These are phyloP conservation scores for Fusarium sp. DNA, from an alignment of 2,329 filamentous ascomycete genomes.

Conservation along the genomic window DNA sequence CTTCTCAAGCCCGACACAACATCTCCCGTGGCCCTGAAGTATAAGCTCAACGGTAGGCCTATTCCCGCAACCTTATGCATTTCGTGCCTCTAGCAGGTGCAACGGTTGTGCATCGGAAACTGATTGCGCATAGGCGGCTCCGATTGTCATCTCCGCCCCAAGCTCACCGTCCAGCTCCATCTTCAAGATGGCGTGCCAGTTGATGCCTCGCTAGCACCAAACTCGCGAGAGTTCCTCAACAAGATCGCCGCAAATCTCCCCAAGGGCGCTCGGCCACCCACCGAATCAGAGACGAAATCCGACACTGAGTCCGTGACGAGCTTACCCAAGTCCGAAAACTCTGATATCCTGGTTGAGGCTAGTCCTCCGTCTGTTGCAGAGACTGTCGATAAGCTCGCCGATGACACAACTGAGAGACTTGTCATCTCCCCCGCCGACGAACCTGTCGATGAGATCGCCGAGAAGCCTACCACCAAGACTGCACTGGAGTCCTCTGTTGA, in stretches of 20 bases:
- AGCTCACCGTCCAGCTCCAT: conserved; percentile 77
- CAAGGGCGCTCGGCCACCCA: conserved; percentile 14
- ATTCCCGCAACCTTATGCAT: neutral
- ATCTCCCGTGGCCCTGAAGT: conserved; percentile 62
- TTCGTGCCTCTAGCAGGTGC: neutral
- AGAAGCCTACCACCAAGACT: neutral
- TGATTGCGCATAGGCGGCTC: conserved; percentile 48
- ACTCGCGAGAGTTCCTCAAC: conserved; percentile 73
- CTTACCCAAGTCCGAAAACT: conserved; percentile 1
- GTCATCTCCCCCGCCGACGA: conserved; percentile 9
- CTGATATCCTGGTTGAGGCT: conserved; percentile 6
- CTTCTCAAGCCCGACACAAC: conserved; percentile 67
- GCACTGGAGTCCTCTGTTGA: neutral
- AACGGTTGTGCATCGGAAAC: conserved; percentile 20
- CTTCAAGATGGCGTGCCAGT: conserved; percentile 74
- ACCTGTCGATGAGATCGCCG: neutral
- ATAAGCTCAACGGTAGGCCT: conserved; percentile 64
- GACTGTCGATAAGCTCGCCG: conserved; percentile 21
- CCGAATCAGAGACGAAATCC: conserved; percentile 8
- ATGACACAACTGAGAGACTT: conserved; percentile 19
- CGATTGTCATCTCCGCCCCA: conserved; percentile 69
- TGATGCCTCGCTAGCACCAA: conserved; percentile 74
- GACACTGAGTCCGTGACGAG: conserved; percentile 11
- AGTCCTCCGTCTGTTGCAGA: neutral
- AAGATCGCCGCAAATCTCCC: conserved; percentile 64